Percentiles rank a stretch among this genome's conserved stretches.
These are phyloP conservation scores for Mucor racemosus DNA, from an alignment of 371 early-diverging fungal genomes.

Conservation along the genomic window DNA sequence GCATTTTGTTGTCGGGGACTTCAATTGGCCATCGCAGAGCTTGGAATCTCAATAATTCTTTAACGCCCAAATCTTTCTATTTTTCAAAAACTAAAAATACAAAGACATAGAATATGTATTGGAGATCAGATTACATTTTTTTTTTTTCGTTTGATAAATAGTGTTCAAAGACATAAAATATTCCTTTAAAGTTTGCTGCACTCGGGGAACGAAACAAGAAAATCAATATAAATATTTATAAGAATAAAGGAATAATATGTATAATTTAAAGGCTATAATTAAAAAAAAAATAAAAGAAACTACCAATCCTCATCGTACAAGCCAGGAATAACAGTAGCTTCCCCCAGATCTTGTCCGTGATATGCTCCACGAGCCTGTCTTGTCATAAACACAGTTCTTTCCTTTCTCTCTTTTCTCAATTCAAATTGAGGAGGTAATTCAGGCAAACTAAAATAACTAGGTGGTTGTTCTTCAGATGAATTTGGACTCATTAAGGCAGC, in stretches of 20 bases:
- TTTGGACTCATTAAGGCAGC: constrained; percentile 30
- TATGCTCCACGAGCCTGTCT: constrained; percentile 27
- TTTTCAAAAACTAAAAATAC: neutral
- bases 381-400: constrained; percentile 29
- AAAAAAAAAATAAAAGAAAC: neutral
- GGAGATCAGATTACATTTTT: no score
- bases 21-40: no score
- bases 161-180: no score
- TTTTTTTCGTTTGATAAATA: no score
- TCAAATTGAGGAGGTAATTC: constrained; percentile 40
- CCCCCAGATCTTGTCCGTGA: constrained; percentile 27
- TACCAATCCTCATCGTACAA: constrained; percentile 46
- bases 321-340: constrained; percentile 36
- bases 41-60: no score
- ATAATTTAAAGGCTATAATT: no score
- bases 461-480: constrained; percentile 28
- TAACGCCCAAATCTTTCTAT: no score
- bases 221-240: no score
- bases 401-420: constrained; percentile 35
- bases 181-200: no score
- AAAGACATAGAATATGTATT: neutral
- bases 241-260: no score
- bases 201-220: no score
- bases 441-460: constrained; percentile 41
- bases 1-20: no score